Conservation (phyloP, 495 filamentous ascomycete species). For the Trichoderma reesei region DNA sequence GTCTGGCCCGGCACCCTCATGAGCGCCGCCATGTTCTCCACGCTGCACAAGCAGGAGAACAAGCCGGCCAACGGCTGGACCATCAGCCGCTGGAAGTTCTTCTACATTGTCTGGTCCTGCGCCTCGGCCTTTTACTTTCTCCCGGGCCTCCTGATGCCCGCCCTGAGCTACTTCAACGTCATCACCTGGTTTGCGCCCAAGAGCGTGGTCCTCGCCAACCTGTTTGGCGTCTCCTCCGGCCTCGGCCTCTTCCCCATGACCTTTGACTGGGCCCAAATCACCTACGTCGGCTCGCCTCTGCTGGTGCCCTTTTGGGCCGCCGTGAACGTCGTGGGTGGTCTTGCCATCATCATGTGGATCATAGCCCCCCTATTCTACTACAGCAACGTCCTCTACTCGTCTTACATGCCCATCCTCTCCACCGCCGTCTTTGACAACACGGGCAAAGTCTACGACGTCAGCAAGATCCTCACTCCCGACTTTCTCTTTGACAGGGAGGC, state of each 20-base stretch:
- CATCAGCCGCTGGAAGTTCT: slow-evolving; percentile 75
- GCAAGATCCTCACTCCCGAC: slow-evolving; percentile 59
- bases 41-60: slow-evolving; percentile 77
- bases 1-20: slow-evolving; percentile 86
- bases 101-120: slow-evolving; percentile 56
- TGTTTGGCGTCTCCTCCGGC: slow-evolving; percentile 79
- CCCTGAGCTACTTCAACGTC: slow-evolving; percentile 82
- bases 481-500: slow-evolving; percentile 61
- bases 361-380: slow-evolving; percentile 77
- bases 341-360: slow-evolving; percentile 84
- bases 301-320: slow-evolving; percentile 89
- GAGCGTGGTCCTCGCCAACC: slow-evolving; percentile 65
- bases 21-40: slow-evolving; percentile 78
- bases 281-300: slow-evolving; percentile 80
- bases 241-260: slow-evolving; percentile 80
- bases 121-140: slow-evolving; percentile 74
- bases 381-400: slow-evolving; percentile 62
- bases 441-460: slow-evolving; percentile 65
- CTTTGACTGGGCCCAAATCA: slow-evolving; percentile 90
- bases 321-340: slow-evolving; percentile 74
- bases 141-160: slow-evolving; percentile 76
- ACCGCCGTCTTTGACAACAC: slow-evolving; percentile 73
- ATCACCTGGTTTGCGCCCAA: slow-evolving; percentile 84
- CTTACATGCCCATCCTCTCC: slow-evolving; percentile 73
- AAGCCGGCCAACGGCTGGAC: slow-evolving; percentile 73